Evolutionary conservation across 805 yeast species (phyloP), one percentile per base, ranked within the genome.

Genomic region (Teunomyces aglyptinius): DNA sequence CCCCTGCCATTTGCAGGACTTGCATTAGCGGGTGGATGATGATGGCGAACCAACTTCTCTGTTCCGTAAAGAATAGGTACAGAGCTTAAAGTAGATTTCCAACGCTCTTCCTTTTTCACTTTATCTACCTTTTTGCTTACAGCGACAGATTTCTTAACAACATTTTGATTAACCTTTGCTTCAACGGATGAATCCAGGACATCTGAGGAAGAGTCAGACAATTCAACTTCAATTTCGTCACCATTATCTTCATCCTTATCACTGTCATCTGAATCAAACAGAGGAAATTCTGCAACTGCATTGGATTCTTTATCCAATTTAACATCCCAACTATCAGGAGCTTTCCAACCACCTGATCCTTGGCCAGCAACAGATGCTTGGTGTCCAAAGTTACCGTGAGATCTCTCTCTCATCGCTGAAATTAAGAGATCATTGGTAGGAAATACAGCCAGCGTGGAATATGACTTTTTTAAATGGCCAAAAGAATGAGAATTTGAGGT

Each of bases 311-410:
- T 39, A 19, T 62, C 64, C 11, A 54, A 56, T 40, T 73, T 71
- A 16, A 74, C 78, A 45, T 71, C 79, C 79, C 79, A 75, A 47
- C 73, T 65, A 51, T 75, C 79, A 1, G 79, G 79, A 1, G 78
- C 77, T 40, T 58, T 65, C 79, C 79, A 75, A 4, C 59, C 53
- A 0, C 58, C 58, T 6, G 46, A 35, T 28, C 46, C 49, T 40
- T 36, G 39, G 10, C 28, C 39, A 36, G 27, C 28, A n/a, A 36
- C 19, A 20, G 39, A 36, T 19, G 27, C 10, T 22, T 36, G 39
- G 6, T 36, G 39, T 7, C 5, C 16, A 16, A 20, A 10, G 6
- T 20, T n/a, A 6, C 22, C 28, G 11, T 36, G 39, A 4, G 28
- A 19, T 12, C 24, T 36, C 11, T 16, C 36, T 36, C 22, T 22